These are phyloP conservation scores for Camellia granthamiana DNA, from an alignment of 148 eudicot species.

Conservation along the genomic window DNA sequence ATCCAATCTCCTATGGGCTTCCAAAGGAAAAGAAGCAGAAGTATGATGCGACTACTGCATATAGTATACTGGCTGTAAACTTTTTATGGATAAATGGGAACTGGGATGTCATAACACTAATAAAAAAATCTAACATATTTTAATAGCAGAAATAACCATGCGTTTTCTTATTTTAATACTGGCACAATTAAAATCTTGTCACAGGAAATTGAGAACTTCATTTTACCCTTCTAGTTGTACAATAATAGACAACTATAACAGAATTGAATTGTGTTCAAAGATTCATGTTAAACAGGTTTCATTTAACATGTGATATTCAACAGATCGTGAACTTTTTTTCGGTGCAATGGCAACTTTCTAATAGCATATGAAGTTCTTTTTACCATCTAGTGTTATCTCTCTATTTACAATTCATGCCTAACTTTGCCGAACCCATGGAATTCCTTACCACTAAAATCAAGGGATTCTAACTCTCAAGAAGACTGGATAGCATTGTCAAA, in stretches of 20 bases:
- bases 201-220: neutral
- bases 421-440: too few species aligned
- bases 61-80: neutral
- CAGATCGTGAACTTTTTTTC: too few species aligned
- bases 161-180: neutral
- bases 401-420: too few species aligned
- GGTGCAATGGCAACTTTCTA: too few species aligned
- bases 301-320: too few species aligned
- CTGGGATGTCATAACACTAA: neutral
- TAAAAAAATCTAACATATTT: neutral
- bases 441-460: too few species aligned
- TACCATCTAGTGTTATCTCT: too few species aligned
- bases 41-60: neutral
- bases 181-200: neutral
- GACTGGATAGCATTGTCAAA: too few species aligned
- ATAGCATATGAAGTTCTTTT: too few species aligned
- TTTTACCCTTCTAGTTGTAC: constrained; percentile 1
- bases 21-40: neutral
- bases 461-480: too few species aligned
- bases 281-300: too few species aligned
- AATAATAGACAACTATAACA: neutral
- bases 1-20: neutral
- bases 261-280: too few species aligned
- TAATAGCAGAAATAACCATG: neutral
- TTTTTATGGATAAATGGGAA: neutral